Conservation (phyloP, 345 rosid genomes). For the Brassica incana region DNA sequence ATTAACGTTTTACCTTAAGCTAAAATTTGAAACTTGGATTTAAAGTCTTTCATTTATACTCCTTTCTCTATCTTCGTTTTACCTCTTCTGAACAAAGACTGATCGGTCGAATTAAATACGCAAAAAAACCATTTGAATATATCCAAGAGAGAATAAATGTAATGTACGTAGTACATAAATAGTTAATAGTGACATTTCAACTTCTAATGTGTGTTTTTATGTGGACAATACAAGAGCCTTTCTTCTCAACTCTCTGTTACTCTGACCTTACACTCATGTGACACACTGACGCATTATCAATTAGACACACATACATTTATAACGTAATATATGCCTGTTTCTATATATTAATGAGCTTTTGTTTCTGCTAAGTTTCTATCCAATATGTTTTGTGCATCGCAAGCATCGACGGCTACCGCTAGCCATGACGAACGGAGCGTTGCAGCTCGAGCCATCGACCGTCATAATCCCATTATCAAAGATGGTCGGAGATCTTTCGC, state of each 20-base stretch:
- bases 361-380: background rate
- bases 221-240: conserved; percentile 36
- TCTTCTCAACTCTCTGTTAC: conserved; percentile 34
- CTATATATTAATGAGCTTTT: conserved; percentile 12
- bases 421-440: conserved; percentile 21
- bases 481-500: conserved; percentile 59
- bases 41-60: background rate
- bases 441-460: conserved; percentile 47
- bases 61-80: background rate
- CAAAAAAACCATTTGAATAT: conserved; percentile 18
- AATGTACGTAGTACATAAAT: conserved; percentile 28
- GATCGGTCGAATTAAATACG: conserved; percentile 32
- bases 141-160: conserved; percentile 33
- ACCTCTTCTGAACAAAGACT: conserved; percentile 23
- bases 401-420: conserved; percentile 73
- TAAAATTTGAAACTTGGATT: background rate
- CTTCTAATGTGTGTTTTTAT: conserved; percentile 27
- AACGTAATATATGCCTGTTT: background rate
- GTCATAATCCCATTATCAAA: conserved; percentile 78
- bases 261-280: conserved; percentile 39
- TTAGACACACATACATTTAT: background rate
- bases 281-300: conserved; percentile 38
- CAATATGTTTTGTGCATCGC: conserved; percentile 78
- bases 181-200: conserved; percentile 39
- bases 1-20: background rate